Evolutionary conservation across 1,284 basidiomycete genomes (phyloP).

Genomic region (Malassezia caprae): DNA sequence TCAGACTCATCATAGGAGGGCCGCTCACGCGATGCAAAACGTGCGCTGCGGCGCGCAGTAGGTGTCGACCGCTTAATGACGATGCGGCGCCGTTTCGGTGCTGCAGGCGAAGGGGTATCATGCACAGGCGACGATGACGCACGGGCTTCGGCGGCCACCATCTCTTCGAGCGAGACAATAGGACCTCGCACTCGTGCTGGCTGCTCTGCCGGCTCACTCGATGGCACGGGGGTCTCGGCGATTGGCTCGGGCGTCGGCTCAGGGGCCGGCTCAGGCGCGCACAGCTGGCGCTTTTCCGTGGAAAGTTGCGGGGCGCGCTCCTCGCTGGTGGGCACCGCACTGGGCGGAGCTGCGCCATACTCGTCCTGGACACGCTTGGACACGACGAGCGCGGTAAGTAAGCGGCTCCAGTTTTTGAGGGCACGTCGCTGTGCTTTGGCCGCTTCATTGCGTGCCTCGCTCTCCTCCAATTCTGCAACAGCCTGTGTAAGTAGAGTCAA

Average conservation of each 20-base stretch:
- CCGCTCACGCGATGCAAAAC: neutral
- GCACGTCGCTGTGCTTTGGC: constrained; percentile 68
- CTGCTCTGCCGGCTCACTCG: neutral
- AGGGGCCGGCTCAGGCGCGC: neutral
- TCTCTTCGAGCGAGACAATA: constrained; percentile 11
- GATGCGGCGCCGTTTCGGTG: constrained; percentile 11
- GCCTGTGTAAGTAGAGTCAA: constrained; percentile 60
- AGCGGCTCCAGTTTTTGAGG: constrained; percentile 74
- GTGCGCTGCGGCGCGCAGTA: neutral
- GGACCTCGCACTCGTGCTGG: neutral
- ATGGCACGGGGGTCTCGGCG: neutral
- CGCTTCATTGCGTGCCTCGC: constrained; percentile 50
- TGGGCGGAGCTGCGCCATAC: constrained; percentile 52
- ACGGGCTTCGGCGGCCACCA: constrained; percentile 3
- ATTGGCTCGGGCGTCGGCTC: neutral
- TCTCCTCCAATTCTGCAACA: neutral
- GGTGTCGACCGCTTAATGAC: neutral
- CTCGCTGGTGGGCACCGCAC: neutral
- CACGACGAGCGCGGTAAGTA: constrained; percentile 78
- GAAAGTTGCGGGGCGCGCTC: neutral
- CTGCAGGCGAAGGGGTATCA: neutral
- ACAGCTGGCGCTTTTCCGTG: neutral
- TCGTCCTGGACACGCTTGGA: constrained; percentile 69
- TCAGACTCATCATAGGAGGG: constrained; percentile 1
- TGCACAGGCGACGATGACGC: neutral